These are phyloP conservation scores for Trichoderma sp. DNA, from an alignment of 2,329 filamentous ascomycete genomes.

Conservation along the genomic window DNA sequence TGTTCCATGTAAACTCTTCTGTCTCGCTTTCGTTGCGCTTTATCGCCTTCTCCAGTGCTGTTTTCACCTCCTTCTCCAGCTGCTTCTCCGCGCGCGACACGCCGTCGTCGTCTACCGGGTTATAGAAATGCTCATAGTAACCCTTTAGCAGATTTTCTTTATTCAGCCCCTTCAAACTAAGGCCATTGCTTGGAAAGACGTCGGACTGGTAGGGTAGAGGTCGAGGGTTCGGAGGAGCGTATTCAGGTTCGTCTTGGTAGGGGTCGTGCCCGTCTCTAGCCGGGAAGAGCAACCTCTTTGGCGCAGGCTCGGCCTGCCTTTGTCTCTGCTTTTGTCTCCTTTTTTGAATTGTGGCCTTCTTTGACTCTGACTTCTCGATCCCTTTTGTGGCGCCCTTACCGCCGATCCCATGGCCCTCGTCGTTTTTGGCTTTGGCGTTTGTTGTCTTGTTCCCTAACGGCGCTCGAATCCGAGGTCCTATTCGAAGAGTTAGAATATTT, in stretches of 20 bases:
- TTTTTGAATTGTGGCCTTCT: constrained; percentile 63
- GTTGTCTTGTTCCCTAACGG: constrained; percentile 94
- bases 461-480: constrained; percentile 65
- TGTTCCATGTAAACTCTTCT: constrained; percentile 64
- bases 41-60: constrained; percentile 61
- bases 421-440: constrained; percentile 78
- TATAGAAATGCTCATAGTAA: constrained; percentile 64
- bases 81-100: constrained; percentile 65
- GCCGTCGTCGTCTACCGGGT: constrained; percentile 69
- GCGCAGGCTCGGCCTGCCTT: constrained; percentile 55
- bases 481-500: constrained; percentile 22
- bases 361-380: constrained; percentile 64
- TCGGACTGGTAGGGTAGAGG: constrained; percentile 72
- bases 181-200: constrained; percentile 61
- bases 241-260: constrained; percentile 79
- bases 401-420: constrained; percentile 69
- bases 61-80: constrained; percentile 57
- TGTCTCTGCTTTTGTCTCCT: constrained; percentile 63
- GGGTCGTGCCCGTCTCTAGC: constrained; percentile 52
- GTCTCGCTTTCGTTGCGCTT: constrained; percentile 69
- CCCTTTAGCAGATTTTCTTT: constrained; percentile 63
- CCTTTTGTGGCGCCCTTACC: constrained; percentile 63
- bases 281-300: constrained; percentile 66
- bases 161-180: constrained; percentile 63
- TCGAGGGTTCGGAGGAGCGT: constrained; percentile 76